Percentiles rank a stretch among this genome's conserved stretches.
phyloP scores from a whole-genome alignment of 2,329 filamentous ascomycete species.

The Diplodia mutila region DNA sequence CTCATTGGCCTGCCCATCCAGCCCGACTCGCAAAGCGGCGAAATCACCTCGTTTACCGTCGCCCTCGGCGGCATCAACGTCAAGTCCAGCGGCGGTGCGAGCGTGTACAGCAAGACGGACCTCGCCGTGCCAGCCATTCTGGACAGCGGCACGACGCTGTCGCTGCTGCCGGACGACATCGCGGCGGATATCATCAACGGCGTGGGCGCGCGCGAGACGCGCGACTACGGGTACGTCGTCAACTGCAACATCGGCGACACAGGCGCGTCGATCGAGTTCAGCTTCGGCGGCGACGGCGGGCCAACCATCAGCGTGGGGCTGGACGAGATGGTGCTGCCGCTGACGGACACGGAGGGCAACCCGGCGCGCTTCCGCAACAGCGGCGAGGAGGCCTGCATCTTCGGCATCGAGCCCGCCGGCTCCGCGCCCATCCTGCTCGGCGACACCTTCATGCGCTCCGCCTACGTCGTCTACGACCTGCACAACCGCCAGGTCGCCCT shows the following conservation, averaged over 20 bases:
- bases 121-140: constrained; percentile 53
- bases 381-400: constrained; percentile 4
- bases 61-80: constrained; percentile 13
- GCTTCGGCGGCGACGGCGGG: constrained; percentile 20
- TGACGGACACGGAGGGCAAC: constrained; percentile 5
- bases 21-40: constrained; percentile 5
- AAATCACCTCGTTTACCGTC: constrained; percentile 21
- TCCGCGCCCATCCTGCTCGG: constrained; percentile 51
- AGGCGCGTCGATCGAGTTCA: constrained; percentile 13
- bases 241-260: constrained; percentile 13
- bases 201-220: constrained; percentile 7
- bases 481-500: constrained; percentile 24
- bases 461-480: constrained; percentile 70
- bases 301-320: constrained; percentile 14
- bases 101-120: constrained; percentile 9
- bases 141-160: constrained; percentile 71
- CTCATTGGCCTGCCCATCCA: constrained; percentile 69
- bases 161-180: constrained; percentile 64
- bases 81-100: constrained; percentile 8
- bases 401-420: constrained; percentile 23
- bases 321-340: constrained; percentile 20
- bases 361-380: background rate
- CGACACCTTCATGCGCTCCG: constrained; percentile 74
- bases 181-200: constrained; percentile 27
- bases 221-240: constrained; percentile 7